Conservation (phyloP, 1,284 basidiomycete species). For the Puccinia novopanici region DNA sequence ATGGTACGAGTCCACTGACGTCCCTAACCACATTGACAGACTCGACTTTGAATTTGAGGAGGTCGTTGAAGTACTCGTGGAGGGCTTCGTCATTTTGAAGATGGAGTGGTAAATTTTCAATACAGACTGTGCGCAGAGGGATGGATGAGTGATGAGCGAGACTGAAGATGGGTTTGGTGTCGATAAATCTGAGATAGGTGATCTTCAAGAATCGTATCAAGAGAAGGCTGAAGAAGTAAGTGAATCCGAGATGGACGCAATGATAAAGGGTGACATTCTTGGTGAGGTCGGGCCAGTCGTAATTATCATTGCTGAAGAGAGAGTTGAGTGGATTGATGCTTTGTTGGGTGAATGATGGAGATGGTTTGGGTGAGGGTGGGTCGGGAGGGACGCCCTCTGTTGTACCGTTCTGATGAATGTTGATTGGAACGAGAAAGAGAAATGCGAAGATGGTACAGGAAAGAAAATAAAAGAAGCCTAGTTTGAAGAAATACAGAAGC, state of each 20-base stretch:
- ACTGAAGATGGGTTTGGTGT: constrained; percentile 57
- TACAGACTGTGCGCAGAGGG: constrained; percentile 57
- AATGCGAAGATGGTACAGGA: constrained; percentile 50
- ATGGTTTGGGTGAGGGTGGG: constrained; percentile 12
- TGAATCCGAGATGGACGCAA: constrained; percentile 57
- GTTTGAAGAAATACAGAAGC: constrained; percentile 50
- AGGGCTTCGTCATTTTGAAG: constrained; percentile 56
- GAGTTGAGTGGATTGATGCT: constrained; percentile 52
- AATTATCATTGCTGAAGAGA: constrained; percentile 31
- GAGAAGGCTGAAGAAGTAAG: constrained; percentile 57
- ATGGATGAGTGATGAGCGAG: constrained; percentile 56
- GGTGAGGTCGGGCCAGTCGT: constrained; percentile 20
- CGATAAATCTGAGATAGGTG: constrained; percentile 56
- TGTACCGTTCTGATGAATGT: constrained; percentile 58
- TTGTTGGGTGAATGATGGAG: constrained; percentile 43
- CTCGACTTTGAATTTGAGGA: constrained; percentile 54
- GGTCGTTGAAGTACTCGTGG: constrained; percentile 56
- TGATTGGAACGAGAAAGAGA: constrained; percentile 58
- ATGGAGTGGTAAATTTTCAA: constrained; percentile 57
- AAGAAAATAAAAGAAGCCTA: constrained; percentile 48
- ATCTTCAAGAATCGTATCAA: constrained; percentile 56
- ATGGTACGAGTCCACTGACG: constrained; percentile 54
- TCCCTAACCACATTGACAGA: constrained; percentile 55
- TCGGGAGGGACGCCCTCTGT: constrained; percentile 58
- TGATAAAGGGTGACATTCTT: constrained; percentile 55